Base-by-base conservation (phyloP, 2,329 filamentous ascomycete species). In the Allantophomopsis cytisporea region DNA sequence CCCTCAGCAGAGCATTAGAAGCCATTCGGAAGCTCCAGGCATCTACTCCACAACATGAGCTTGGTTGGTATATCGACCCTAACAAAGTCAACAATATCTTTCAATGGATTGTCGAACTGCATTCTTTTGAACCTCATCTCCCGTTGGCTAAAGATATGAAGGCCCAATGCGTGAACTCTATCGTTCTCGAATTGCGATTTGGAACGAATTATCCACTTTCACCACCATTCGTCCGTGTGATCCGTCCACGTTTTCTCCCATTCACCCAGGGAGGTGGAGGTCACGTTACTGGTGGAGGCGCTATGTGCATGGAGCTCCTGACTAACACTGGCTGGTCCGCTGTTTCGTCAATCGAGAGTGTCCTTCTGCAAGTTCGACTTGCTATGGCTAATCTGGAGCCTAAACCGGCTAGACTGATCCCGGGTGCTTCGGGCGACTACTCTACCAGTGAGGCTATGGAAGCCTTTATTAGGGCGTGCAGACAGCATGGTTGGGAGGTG, bases 71-170 rank as follows among this genome's bases (percentile, higher is more conserved):
- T 52, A 77, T 94, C 40, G 73, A 93, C 51, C 66, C 69, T 36
- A 63, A 65, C 5, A 70, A 73, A 37, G 64, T 88, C 31, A 70
- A 63, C 16, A 93, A 88, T 51, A 68, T 87, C 45, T 94, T 91
- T 52, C 86, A 93, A 52, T 94, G 87, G 87, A 86, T 94, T 42
- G 77, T 93, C 5, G 83, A 94, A 56, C 64, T 95, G 1, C 88
- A 94, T 56, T 84, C 80, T 34, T 94, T 94, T 51, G 80, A 86
- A 17, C 46, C 62, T 0, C 55, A 61, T 2, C 65, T 91, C 0
- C 83, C 82, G 1, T 64, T 95, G 1, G 78, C 82, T 0, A 54
- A 70, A 39, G 87, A 94, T 52, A 85, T 94, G 75, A 75, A 78
- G 54, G 50, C 55, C 2, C 65, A 63, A 1, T 66, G 65, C 0